Conservation (phyloP, 2,329 filamentous ascomycete species). For the Aphanocladium album region DNA sequence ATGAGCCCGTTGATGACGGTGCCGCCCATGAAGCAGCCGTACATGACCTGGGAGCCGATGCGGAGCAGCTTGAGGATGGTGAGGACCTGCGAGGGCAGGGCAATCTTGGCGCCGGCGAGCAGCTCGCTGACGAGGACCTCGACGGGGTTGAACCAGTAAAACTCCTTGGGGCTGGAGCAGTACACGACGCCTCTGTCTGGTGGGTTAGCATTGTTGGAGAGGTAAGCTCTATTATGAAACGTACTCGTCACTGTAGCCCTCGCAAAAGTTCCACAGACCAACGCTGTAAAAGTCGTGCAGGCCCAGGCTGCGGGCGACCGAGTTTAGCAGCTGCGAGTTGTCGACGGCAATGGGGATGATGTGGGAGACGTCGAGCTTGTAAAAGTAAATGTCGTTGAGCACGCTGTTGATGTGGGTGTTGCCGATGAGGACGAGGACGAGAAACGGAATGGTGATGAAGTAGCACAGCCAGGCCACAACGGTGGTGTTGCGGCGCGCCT, state of each 20-base stretch:
- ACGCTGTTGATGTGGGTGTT: slow-evolving; percentile 60
- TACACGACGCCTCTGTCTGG: slow-evolving; percentile 59
- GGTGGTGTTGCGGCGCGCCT: slow-evolving; percentile 52
- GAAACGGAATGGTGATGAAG: slow-evolving; percentile 68
- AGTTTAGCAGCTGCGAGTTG: slow-evolving; percentile 74
- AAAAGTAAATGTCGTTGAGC: slow-evolving; percentile 71
- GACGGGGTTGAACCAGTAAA: slow-evolving; percentile 92
- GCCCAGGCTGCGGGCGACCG: slow-evolving; percentile 77
- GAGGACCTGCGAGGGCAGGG: slow-evolving; percentile 68
- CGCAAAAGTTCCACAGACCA: slow-evolving; percentile 87
- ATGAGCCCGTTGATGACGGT: slow-evolving; percentile 66
- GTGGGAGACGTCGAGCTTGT: slow-evolving; percentile 75
- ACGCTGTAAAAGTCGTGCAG: slow-evolving; percentile 94
- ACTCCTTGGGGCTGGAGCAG: slow-evolving; percentile 63
- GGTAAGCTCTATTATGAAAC: too few relatives aligned
- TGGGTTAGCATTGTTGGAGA: too few relatives aligned
- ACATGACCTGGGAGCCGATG: slow-evolving; percentile 79
- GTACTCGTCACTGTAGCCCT: slow-evolving; percentile 67
- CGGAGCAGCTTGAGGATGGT: slow-evolving; percentile 69
- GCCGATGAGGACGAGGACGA: slow-evolving; percentile 74
- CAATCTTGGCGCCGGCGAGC: slow-evolving; percentile 75
- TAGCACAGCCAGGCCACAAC: slow-evolving; percentile 64
- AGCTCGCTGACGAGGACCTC: slow-evolving; percentile 75
- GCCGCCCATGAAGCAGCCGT: slow-evolving; percentile 74
- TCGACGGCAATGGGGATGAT: slow-evolving; percentile 71